Conservation (phyloP, 228 moss, liverwort and hornwort species). For the Sphagnum fallax region DNA sequence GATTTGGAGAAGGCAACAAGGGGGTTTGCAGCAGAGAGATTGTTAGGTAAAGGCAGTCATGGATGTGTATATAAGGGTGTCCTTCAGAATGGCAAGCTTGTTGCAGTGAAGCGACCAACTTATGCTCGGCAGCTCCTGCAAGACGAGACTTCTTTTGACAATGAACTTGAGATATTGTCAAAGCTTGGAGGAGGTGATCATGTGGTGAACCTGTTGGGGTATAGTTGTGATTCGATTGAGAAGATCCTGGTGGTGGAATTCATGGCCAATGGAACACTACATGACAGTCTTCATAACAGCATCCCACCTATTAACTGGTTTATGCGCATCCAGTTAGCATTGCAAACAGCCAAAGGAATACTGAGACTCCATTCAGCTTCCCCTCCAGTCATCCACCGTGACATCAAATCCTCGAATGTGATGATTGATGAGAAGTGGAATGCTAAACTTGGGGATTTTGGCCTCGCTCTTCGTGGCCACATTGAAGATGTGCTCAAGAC, state of each 20-base stretch:
- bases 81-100: constrained; percentile 41
- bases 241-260: constrained; percentile 63
- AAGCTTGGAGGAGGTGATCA: constrained; percentile 41
- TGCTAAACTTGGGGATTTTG: constrained; percentile 66
- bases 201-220: constrained; percentile 52
- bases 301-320: constrained; percentile 39
- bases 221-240: constrained; percentile 48
- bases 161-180: constrained; percentile 61
- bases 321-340: constrained; percentile 46
- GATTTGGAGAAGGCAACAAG: constrained; percentile 45
- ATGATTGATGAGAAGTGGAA: constrained; percentile 58
- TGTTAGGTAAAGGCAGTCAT: constrained; percentile 62
- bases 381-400: constrained; percentile 62
- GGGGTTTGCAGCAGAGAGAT: constrained; percentile 33
- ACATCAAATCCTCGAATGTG: constrained; percentile 61
- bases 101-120: constrained; percentile 55
- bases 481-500: constrained; percentile 46
- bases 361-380: constrained; percentile 43
- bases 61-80: constrained; percentile 60
- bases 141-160: constrained; percentile 62
- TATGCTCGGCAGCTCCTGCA: constrained; percentile 39
- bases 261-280: constrained; percentile 64
- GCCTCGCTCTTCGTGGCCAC: constrained; percentile 49
- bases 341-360: constrained; percentile 49
- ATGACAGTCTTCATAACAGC: constrained; percentile 51